A percentile compares a stretch with the other conserved stretches of the same genome.
phyloP scores from a whole-genome alignment of 2,329 filamentous ascomycete species.

The Didymella arachidicola region DNA sequence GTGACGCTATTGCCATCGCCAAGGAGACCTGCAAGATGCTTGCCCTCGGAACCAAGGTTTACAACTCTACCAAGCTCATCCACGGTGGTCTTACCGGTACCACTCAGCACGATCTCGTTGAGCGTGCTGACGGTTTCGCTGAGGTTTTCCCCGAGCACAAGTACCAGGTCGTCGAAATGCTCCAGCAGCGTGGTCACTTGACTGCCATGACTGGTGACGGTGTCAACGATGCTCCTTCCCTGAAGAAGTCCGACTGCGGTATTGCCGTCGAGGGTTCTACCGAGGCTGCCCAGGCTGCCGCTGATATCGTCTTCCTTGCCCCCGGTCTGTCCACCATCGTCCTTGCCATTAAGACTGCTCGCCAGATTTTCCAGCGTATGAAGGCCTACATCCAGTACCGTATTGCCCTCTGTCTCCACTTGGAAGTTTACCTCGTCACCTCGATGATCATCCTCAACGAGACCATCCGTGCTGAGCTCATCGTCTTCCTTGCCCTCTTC shows the following conservation, averaged over 20 bases:
- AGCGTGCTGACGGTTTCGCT: conserved; percentile 76
- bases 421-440: conserved; percentile 78
- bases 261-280: conserved; percentile 76
- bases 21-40: conserved; percentile 87
- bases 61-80: conserved; percentile 80
- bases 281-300: conserved; percentile 75
- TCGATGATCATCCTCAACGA: conserved; percentile 84
- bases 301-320: conserved; percentile 78
- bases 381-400: conserved; percentile 80
- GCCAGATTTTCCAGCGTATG: conserved; percentile 81
- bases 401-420: conserved; percentile 76
- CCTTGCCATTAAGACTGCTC: conserved; percentile 75
- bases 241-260: conserved; percentile 78
- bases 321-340: conserved; percentile 76
- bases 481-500: conserved; percentile 82
- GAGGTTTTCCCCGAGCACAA: conserved; percentile 80
- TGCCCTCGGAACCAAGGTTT: conserved; percentile 79
- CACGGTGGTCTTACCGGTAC: conserved; percentile 77
- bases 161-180: conserved; percentile 78
- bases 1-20: conserved; percentile 79
- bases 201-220: conserved; percentile 79
- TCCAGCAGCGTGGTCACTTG: conserved; percentile 75
- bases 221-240: conserved; percentile 76
- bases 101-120: conserved; percentile 77
- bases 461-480: conserved; percentile 74